Base-by-base conservation (phyloP, 495 filamentous ascomycete species). In the Parathielavia appendiculata region DNA sequence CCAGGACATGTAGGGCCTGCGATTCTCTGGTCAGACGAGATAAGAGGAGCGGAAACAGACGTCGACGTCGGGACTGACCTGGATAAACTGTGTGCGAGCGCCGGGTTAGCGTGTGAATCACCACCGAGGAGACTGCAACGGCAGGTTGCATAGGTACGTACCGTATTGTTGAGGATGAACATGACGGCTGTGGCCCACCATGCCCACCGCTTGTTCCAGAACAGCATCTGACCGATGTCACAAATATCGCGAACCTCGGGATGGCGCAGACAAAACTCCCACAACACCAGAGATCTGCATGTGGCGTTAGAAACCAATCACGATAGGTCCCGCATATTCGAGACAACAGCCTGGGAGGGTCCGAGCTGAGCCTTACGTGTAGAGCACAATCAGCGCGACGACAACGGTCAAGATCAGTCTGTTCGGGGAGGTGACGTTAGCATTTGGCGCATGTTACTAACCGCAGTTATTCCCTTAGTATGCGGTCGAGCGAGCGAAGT, bases 141-240 rank as follows among this genome's bases (percentile, higher is more conserved):
- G 22, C 1, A 14, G 22, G 50, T 7, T 41, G 20, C 5, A 11
- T 34, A n/a, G 20, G 14, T 52, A 6, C 92, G 90, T 70, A 93
- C 91, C 12, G 89, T 95, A 63, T 95, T 95, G 77, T 95, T 95
- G 58, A 93, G 69, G 32, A 95, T 70, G 71, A 95, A 95, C 90
- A 95, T 92, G 63, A 88, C 74, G 3, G 88, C 90, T 0, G 90
- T 95, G 41, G 81, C 76, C 72, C 86, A 95, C 88, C 89, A 95
- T 0, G 84, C 90, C 77, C 83, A 84, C 58, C 79, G 82, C 65
- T 86, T 83, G 61, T 83, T 80, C 82, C 85, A 91, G 74, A 91
- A 93, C 11, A 95, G 77, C 79, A 89, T 88, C 70, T 93, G 89
- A 16, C 90, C 90, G 65, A 95, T 88, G 67, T 95, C 90, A 65